Conservation (phyloP, 2,329 filamentous ascomycete genomes). For the Alternaria arborescens region DNA sequence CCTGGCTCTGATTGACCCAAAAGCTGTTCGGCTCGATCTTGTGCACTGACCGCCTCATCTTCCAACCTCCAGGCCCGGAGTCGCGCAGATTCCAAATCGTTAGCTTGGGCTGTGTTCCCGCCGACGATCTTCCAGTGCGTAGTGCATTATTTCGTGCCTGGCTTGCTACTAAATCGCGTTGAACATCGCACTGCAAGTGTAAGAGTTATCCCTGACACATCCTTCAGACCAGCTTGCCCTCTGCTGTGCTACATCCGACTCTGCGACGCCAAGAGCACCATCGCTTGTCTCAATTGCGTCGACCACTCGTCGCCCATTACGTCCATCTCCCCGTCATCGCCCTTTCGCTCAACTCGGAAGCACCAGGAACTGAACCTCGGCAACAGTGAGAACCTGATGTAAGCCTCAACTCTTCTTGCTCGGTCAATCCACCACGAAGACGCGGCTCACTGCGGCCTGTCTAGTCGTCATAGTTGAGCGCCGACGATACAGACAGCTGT, state of each 20-base stretch:
- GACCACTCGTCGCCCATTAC: constrained; percentile 8
- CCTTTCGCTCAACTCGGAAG: constrained; percentile 3
- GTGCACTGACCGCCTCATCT: constrained; percentile 20
- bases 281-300: constrained; percentile 38
- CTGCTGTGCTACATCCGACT: constrained; percentile 24
- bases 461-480: constrained; percentile 9
- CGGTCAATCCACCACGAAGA: constrained; percentile 10
- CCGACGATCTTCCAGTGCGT: constrained; percentile 15
- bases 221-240: constrained; percentile 25
- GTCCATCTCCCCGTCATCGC: constrained; percentile 2
- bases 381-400: not conserved
- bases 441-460: not conserved
- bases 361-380: not conserved
- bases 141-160: constrained; percentile 23
- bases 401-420: constrained; percentile 1
- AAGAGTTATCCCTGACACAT: constrained; percentile 26
- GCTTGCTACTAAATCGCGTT: constrained; percentile 27
- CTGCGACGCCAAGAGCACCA: constrained; percentile 44
- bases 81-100: constrained; percentile 44
- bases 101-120: constrained; percentile 33
- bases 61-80: constrained; percentile 17
- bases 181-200: constrained; percentile 35
- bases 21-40: constrained; percentile 20
- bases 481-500: constrained; percentile 22
- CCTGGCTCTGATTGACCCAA: constrained; percentile 17